Evolutionary conservation across 2,329 filamentous ascomycete species (phyloP).

Genomic region (Macroventuria anomochaeta): DNA sequence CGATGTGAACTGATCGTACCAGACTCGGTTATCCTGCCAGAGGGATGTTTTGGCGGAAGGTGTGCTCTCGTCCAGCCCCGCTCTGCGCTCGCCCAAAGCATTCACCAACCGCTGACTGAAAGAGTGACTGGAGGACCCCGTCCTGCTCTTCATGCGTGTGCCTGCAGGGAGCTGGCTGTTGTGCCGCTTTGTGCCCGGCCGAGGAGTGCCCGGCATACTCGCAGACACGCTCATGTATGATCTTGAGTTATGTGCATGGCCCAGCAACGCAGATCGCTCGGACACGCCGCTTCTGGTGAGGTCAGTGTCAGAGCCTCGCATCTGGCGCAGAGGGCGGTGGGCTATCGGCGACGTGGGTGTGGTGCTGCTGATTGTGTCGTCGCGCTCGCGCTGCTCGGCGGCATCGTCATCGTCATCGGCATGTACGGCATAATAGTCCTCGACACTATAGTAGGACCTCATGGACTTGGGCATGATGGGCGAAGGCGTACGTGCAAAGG

Average conservation of each 20-base stretch:
- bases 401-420: constrained; percentile 43
- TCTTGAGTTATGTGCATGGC: constrained; percentile 42
- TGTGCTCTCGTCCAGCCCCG: constrained; percentile 60
- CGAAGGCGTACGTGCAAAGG: constrained; percentile 7
- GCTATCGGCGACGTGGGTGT: constrained; percentile 44
- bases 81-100: constrained; percentile 61
- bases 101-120: constrained; percentile 62
- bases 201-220: constrained; percentile 51
- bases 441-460: constrained; percentile 46
- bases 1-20: constrained; percentile 98
- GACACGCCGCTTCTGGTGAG: constrained; percentile 47
- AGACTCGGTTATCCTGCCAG: constrained; percentile 83
- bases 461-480: constrained; percentile 46
- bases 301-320: constrained; percentile 46
- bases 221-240: constrained; percentile 55
- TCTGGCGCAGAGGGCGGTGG: constrained; percentile 37
- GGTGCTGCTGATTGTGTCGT: constrained; percentile 43
- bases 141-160: constrained; percentile 42
- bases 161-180: constrained; percentile 44
- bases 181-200: constrained; percentile 48
- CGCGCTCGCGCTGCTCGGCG: constrained; percentile 37
- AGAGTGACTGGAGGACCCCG: constrained; percentile 42
- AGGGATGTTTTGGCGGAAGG: constrained; percentile 70
- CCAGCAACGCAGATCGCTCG: constrained; percentile 58
- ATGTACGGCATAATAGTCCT: constrained; percentile 44